Base-by-base conservation (phyloP, 192 early-diverging fungal species). In the Coemansia sp. region DNA sequence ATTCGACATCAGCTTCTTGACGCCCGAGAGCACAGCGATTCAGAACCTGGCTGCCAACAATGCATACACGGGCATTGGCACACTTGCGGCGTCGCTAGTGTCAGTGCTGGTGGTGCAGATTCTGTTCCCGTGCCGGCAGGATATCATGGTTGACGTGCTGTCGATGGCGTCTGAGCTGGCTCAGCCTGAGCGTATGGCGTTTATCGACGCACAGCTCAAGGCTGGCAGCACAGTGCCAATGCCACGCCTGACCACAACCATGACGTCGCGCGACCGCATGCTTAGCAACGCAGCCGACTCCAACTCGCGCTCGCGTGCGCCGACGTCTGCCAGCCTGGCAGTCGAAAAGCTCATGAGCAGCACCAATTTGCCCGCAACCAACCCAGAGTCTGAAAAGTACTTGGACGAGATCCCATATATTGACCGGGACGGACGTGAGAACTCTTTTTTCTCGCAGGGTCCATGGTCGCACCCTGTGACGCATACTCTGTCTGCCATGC, bases 1-100 rank as follows among this genome's bases (percentile, higher is more conserved):
- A n/a, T 81, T 75, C 43, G 78, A 81, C 48, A 75, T 75, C 51
- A 72, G 72, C 72, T 81, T 61, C 27, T 15, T 81, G 62, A 63
- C 78, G 10, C 78, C 72, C 0, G 12, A 49, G 12, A 62, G 65
- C 35, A 14, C 48, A 3, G 41, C 49, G 4, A 51, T 70, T 1
- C 17, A 25, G 19, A 53, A 37, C n/a, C 35, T 72, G 50, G 65
- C 50, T 0, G 66, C 67, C n/a, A 70, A 57, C 68, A 81, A 72
- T 41, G 58, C 56, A 9, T 52, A 67, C 47, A 68, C 66, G 29
- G 78, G 78, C 8, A 43, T 81, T 43, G 72, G 48, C 7, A 75
- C 78, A 2, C 63, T 81, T 54, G 54, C 72, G 0, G 12, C 78
- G 15, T 71, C 78, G 27, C 72, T 81, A 14, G 15, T 69, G 1